Evolutionary conservation across 106 monocot species (phyloP).

Genomic region (Alisma plantagoaquatica): DNA sequence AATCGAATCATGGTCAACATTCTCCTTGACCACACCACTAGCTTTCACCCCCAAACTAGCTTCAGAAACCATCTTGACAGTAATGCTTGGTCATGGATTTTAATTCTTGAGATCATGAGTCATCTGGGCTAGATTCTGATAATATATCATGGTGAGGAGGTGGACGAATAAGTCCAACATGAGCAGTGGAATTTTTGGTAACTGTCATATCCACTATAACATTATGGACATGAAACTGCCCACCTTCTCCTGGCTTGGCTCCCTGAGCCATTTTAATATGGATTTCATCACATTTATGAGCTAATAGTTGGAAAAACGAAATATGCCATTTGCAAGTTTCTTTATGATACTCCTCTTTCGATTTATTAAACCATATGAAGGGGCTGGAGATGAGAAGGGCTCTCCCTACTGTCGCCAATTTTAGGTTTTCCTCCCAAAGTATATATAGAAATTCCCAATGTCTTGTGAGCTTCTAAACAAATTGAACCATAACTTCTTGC

Average conservation of each 20-base stretch:
- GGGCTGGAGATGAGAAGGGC: constrained; percentile 45
- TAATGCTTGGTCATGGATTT: constrained; percentile 67
- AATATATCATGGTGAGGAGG: constrained; percentile 96
- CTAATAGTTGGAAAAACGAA: constrained; percentile 88
- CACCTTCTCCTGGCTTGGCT: constrained; percentile 96
- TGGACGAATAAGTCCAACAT: constrained; percentile 91
- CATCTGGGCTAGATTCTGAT: constrained; percentile 87
- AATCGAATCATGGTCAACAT: constrained; percentile 87
- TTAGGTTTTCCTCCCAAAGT: constrained; percentile 97
- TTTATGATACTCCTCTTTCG: constrained; percentile 88
- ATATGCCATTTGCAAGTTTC: constrained; percentile 94
- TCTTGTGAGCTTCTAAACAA: constrained; percentile 87
- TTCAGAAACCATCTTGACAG: constrained; percentile 87
- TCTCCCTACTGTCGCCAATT: constrained; percentile 38
- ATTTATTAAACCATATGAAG: constrained; percentile 71
- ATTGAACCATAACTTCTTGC: constrained; percentile 99
- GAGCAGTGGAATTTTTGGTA: constrained; percentile 85
- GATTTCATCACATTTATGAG: constrained; percentile 87
- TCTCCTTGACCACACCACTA: constrained; percentile 90
- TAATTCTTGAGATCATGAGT: constrained; percentile 89
- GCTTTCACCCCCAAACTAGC: constrained; percentile 92
- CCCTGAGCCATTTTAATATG: constrained; percentile 99
- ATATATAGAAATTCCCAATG: constrained; percentile 92
- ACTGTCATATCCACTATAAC: constrained; percentile 89
- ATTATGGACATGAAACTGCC: constrained; percentile 88